phyloP scores from a whole-genome alignment of 305 asterid genomes.

The Fraxinus platypoda region DNA sequence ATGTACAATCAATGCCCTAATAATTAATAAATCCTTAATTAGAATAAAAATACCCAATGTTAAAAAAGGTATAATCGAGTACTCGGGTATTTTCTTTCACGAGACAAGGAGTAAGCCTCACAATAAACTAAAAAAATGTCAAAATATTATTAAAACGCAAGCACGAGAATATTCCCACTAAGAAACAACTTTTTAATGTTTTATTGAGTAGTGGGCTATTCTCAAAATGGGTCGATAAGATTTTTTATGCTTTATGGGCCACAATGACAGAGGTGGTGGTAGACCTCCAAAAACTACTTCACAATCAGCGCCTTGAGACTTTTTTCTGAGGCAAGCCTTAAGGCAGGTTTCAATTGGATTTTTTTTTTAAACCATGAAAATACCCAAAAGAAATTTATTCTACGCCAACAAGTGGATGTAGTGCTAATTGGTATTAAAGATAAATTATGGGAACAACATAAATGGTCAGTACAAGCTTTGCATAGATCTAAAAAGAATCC shows the following conservation, averaged over 20 bases:
- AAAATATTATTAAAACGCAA: not conserved
- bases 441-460: not conserved
- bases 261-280: no score
- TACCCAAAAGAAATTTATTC: not conserved
- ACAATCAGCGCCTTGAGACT: no score
- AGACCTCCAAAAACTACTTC: no score
- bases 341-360: not conserved
- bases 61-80: not conserved
- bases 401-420: not conserved
- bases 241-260: no score
- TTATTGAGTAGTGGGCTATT: not conserved
- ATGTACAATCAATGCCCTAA: not conserved
- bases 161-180: not conserved
- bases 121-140: not conserved
- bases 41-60: not conserved
- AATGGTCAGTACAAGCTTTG: not conserved
- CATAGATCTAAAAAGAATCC: not conserved
- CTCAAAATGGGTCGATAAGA: not conserved
- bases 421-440: not conserved
- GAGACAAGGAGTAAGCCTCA: not conserved
- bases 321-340: not conserved
- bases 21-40: not conserved
- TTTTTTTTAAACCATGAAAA: no score
- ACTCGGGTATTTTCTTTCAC: not conserved
- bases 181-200: not conserved